Evolutionary conservation across 257 asterid species (phyloP).

Genomic region (Cordia subcordata): DNA sequence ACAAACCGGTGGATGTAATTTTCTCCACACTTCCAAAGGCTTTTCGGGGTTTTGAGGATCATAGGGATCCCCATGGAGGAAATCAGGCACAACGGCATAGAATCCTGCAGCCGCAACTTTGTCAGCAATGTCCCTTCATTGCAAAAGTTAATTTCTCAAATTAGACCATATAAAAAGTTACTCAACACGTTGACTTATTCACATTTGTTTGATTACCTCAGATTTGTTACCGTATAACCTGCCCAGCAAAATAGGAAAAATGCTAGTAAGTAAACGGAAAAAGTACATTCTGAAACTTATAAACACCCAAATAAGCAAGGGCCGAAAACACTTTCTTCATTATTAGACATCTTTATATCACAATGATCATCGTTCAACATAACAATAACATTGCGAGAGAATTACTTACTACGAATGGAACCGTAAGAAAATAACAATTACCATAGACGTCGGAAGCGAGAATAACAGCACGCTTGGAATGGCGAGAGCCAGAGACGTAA

Average conservation of each 20-base stretch:
- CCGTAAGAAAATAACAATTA: too few species aligned
- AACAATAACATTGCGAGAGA: too few species aligned
- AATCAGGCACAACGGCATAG: slow-evolving; percentile 63
- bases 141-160: background rate
- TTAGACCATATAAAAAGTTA: slow-evolving; percentile 1
- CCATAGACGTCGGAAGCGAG: too few species aligned
- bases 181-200: background rate
- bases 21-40: slow-evolving; percentile 33
- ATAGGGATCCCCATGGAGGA: slow-evolving; percentile 49
- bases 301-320: too few species aligned
- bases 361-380: too few species aligned
- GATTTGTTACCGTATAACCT: slow-evolving; percentile 25
- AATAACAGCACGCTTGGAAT: too few species aligned
- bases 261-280: background rate
- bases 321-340: too few species aligned
- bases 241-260: background rate
- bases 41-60: slow-evolving; percentile 31
- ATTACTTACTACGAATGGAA: too few species aligned
- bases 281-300: background rate
- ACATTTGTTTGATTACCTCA: slow-evolving; percentile 7
- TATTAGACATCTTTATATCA: too few species aligned
- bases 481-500: too few species aligned
- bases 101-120: slow-evolving; percentile 60
- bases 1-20: slow-evolving; percentile 44
- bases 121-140: slow-evolving; percentile 61